Percentiles rank a stretch among this genome's conserved stretches.
These are phyloP conservation scores for Talaromyces pinophilus DNA, from an alignment of 2,329 filamentous ascomycete species.

Conservation along the genomic window DNA sequence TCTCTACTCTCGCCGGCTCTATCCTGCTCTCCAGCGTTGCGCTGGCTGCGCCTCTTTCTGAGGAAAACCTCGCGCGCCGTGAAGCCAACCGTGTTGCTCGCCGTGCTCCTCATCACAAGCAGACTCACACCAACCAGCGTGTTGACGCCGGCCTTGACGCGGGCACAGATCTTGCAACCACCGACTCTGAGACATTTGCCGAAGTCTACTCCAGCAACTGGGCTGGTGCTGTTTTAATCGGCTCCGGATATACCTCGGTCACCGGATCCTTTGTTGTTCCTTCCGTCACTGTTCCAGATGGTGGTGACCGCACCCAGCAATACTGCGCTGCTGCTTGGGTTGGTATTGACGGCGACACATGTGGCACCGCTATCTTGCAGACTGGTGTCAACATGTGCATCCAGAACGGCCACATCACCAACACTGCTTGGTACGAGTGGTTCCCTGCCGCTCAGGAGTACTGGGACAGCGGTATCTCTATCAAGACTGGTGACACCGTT, in stretches of 20 bases:
- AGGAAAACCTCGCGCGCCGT: slow-evolving; percentile 18
- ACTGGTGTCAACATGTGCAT: slow-evolving; percentile 60
- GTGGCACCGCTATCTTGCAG: slow-evolving; percentile 56
- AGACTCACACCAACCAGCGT: slow-evolving; percentile 17
- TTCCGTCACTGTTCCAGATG: slow-evolving; percentile 45
- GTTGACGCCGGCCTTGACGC: slow-evolving; percentile 10
- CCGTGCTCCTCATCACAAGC: neutral
- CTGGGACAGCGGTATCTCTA: slow-evolving; percentile 51
- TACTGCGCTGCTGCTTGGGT: slow-evolving; percentile 57
- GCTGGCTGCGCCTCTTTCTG: slow-evolving; percentile 18
- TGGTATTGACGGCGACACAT: slow-evolving; percentile 63
- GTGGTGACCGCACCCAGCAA: slow-evolving; percentile 41
- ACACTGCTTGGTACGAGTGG: slow-evolving; percentile 64
- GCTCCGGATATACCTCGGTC: slow-evolving; percentile 51
- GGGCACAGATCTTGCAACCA: neutral
- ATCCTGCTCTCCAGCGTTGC: slow-evolving; percentile 17
- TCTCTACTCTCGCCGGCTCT: slow-evolving; percentile 10
- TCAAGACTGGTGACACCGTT: slow-evolving; percentile 51
- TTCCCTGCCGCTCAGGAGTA: slow-evolving; percentile 56
- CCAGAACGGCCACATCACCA: slow-evolving; percentile 43
- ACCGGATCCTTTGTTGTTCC: slow-evolving; percentile 55
- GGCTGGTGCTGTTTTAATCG: slow-evolving; percentile 59
- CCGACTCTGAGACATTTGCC: slow-evolving; percentile 1
- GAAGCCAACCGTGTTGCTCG: slow-evolving; percentile 15
- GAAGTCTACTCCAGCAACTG: slow-evolving; percentile 57